Evolutionary conservation across 2,329 filamentous ascomycete genomes (phyloP), one percentile per base, ranked within the genome.

Genomic region (Conoideocrella luteorostrata): DNA sequence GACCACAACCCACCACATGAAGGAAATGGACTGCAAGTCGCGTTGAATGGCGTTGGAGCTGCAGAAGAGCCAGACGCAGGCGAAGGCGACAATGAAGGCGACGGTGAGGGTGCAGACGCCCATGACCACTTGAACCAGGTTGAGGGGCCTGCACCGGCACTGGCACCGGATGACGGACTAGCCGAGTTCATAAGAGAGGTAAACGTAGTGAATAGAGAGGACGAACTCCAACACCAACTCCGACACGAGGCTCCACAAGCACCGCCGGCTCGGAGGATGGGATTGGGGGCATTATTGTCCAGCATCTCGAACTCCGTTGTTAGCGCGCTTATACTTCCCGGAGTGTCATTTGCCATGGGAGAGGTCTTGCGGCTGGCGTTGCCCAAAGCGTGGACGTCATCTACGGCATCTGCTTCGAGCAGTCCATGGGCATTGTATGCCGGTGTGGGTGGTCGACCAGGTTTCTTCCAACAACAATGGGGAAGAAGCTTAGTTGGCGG

Each of bases 401-500:
- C 66, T 7, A 62, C 70, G 9, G 66, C 68, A 0, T 64, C 66
- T 7, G 63, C 70, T 2, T 20, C 52, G 13, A 47, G 52, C 22
- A 55, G 47, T 41, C 45, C 51, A 11, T 62, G 55, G 52, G 45
- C 50, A 23, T 46, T 50, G 3, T 46, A 51, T 9, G 17, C 34
- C 1, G 52, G 50, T 3, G 37, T 47, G 13, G 50, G 50, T 10
- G 48, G 70, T 28, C 69, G 75, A 3, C 77, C 78, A 0, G 83
- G 86, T 0, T 70, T 97, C 21, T 63, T 98, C 24, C 86, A 93
- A 57, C 79, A 86, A 53, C 80, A 83, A 46, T 97, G 93, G 88
- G 93, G 89, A 1, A 75, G 93, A 44, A 96, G 87, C 56, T 71
- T 98, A 3, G 75, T 93, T 1, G 93, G 93, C 2, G 93, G 93